A percentile compares a stretch with the other conserved stretches of the same genome.
These are phyloP conservation scores for Colletotrichum sp. DNA, from an alignment of 2,329 filamentous ascomycete species.

Conservation along the genomic window DNA sequence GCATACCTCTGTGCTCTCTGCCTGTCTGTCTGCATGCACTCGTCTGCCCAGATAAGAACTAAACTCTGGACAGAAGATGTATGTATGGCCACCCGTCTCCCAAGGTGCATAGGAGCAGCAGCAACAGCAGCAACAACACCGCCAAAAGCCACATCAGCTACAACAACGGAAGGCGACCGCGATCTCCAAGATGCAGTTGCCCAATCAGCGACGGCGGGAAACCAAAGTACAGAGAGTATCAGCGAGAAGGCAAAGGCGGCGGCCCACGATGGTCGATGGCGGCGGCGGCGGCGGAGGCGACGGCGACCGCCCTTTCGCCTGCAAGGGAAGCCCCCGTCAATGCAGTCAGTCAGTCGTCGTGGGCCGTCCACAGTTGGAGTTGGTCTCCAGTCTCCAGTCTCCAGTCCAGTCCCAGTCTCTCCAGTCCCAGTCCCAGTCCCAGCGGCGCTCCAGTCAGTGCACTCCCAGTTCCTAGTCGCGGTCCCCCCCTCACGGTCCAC, in stretches of 20 bases:
- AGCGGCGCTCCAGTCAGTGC: not conserved
- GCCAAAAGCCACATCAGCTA: not conserved
- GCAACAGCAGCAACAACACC: not conserved
- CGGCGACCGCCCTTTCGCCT: conserved; percentile 19
- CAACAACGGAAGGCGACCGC: not conserved
- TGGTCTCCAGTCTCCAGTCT: not conserved
- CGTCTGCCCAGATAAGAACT: not conserved
- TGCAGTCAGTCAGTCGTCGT: not conserved
- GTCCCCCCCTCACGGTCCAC: not conserved
- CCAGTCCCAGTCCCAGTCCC: not conserved
- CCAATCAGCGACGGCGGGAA: not conserved
- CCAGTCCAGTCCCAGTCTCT: not conserved
- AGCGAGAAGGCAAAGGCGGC: conserved; percentile 2
- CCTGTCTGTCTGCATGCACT: not conserved
- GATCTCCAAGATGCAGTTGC: not conserved
- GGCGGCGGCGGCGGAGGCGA: conserved; percentile 6
- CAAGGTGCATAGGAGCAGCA: not conserved
- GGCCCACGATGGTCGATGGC: not conserved
- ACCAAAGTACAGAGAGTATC: not conserved
- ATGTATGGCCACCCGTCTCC: not conserved
- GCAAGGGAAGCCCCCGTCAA: conserved; percentile 13
- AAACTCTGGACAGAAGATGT: not conserved
- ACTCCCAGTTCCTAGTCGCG: not conserved
- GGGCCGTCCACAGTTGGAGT: not conserved
- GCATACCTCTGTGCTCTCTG: not conserved